These are phyloP conservation scores for Botrytis tulipae DNA, from an alignment of 2,329 filamentous ascomycete species.

Conservation along the genomic window DNA sequence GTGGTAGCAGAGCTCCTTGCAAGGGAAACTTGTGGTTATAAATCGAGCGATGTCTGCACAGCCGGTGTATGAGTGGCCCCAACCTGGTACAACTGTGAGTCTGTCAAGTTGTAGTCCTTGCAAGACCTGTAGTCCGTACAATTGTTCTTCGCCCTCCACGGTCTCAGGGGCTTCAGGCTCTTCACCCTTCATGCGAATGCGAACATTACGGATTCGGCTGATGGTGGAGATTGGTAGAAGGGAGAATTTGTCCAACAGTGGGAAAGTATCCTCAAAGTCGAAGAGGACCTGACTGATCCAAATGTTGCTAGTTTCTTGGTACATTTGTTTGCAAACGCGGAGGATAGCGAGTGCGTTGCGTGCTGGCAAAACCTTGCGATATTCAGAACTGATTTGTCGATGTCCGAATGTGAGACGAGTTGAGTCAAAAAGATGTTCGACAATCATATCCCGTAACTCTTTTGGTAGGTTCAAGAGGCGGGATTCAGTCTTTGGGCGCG, in stretches of 20 bases:
- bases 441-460: not conserved
- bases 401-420: constrained; percentile 7
- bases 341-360: not conserved
- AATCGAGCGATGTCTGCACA: not conserved
- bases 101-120: not conserved
- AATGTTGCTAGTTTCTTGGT: not conserved
- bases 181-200: not conserved
- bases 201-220: not conserved
- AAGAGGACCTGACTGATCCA: not conserved
- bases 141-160: not conserved
- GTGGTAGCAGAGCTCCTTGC: not conserved
- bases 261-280: not conserved
- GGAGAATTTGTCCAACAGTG: not conserved
- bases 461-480: not conserved
- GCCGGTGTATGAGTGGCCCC: not conserved
- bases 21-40: not conserved
- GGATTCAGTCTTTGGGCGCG: not conserved
- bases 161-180: not conserved
- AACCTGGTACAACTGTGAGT: not conserved
- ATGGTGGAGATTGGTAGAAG: not conserved
- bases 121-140: not conserved
- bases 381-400: not conserved
- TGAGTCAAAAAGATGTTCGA: not conserved
- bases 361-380: not conserved
- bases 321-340: not conserved